Conservation (phyloP, 306 rosid genomes). For the Cyclanthera cordifolia region DNA sequence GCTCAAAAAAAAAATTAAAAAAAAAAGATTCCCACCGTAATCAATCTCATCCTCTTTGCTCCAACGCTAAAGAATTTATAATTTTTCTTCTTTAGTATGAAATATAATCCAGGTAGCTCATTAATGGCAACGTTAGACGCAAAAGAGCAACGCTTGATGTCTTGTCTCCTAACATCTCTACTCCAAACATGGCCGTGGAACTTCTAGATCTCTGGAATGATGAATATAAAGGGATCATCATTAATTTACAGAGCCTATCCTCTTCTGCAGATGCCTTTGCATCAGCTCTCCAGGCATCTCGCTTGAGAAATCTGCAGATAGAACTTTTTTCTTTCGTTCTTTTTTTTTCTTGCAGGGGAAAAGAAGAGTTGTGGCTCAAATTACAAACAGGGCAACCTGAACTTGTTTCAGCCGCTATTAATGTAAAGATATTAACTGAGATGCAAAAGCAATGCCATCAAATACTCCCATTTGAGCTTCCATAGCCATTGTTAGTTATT, state of each 20-base stretch:
- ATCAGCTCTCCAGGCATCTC: conserved; percentile 27
- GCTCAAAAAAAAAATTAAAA: too few relatives aligned
- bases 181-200: conserved; percentile 17
- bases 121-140: not conserved
- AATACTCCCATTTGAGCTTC: not conserved
- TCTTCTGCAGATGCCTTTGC: conserved; percentile 26
- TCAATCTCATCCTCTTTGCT: too few relatives aligned
- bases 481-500: not conserved
- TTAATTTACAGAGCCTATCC: conserved; percentile 30
- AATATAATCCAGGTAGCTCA: not conserved
- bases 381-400: conserved; percentile 30
- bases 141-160: conserved; percentile 20
- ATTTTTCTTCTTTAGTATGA: not conserved
- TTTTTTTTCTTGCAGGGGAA: conserved; percentile 21
- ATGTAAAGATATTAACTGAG: conserved; percentile 18
- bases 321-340: too few relatives aligned
- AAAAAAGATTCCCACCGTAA: too few relatives aligned
- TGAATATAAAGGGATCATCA: conserved; percentile 30
- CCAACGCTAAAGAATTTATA: too few relatives aligned
- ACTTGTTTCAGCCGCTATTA: conserved; percentile 31
- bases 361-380: conserved; percentile 37
- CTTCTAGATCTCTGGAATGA: conserved; percentile 32
- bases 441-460: not conserved
- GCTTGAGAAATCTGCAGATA: too few relatives aligned
- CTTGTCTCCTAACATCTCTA: conserved; percentile 21